Base-by-base conservation (phyloP, 2,329 filamentous ascomycete genomes). In the Epichloe gansuensis region DNA sequence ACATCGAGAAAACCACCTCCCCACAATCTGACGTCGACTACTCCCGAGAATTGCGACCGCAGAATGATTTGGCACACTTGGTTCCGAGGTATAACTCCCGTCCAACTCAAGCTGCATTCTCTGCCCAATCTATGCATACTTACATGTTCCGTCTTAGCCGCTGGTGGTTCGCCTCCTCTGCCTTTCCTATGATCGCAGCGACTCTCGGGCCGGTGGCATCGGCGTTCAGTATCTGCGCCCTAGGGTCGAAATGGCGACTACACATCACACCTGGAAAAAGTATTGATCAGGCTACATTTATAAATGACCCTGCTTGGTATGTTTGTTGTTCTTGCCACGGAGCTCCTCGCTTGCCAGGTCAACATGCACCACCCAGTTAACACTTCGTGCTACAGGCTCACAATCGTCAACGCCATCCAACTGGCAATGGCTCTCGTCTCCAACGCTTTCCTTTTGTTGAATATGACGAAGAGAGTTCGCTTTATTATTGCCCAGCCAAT, bases 121-220 rank as follows among this genome's bases (percentile, higher is more conserved):
- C 15, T n/a, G 21, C 17, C 9, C n/a, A 17, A 21, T 15, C 23
- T 21, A 44, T 21, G 2, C 8, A 44, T 35, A 21, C 48, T 50
- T 15, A 47, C 44, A 39, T 17, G 40, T 34, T 42, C 35, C 40
- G 39, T n/a, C 8, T n/a, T 53, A 80, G 76, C 52, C 77, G 77
- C 21, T 83, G 78, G 78, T 84, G 79, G 79, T 76, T 82, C 60
- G 74, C 78, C 27, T 80, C 78, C 3, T 78, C 80, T 1, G 79
- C 77, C 9, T 82, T 90, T 56, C 87, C 86, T 35, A 80, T 96
- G 63, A 76, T 93, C 11, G 88, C 89, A 2, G 89, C 88, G 36
- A 89, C 89, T 0, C 77, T 93, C 2, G 89, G 88, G 1, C 90
- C 90, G 0, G 78, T 95, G 9, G 90, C 90, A 3, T 95, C 90